These are phyloP conservation scores for Conticribra weissflogii DNA, from an alignment of 108 stramenopile species.

Conservation along the genomic window DNA sequence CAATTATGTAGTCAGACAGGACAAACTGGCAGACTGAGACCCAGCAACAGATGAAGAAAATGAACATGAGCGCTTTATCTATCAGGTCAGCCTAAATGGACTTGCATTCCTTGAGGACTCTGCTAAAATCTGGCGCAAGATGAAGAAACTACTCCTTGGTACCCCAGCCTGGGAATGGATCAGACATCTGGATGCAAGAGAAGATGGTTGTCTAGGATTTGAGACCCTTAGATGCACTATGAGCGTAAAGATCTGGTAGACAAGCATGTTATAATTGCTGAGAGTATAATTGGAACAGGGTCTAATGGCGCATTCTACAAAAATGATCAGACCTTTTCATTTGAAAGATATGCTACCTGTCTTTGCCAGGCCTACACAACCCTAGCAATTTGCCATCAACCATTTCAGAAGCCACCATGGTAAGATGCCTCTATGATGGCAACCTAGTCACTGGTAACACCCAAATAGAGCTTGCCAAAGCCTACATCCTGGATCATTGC, in stretches of 20 bases:
- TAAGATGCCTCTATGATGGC: neutral
- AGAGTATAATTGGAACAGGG: no score
- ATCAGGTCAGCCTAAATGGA: conserved; percentile 10
- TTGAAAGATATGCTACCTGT: neutral
- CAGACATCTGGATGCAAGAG: no score
- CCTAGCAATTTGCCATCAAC: neutral
- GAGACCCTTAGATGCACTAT: no score
- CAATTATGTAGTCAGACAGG: conserved; percentile 5
- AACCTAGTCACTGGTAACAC: neutral
- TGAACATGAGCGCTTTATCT: conserved; percentile 11
- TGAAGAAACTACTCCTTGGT: neutral
- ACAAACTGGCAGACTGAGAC: conserved; percentile 23
- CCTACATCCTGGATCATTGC: neutral
- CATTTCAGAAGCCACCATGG: neutral
- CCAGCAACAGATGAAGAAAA: conserved; percentile 2
- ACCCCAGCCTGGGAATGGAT: conserved; percentile 11
- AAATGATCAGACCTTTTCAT: neutral
- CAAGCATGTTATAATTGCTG: no score
- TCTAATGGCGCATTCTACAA: no score
- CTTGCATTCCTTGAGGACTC: conserved; percentile 5
- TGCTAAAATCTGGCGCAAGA: conserved; percentile 8
- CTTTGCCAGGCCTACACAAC: neutral
- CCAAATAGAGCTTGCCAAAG: neutral
- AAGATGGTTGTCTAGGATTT: no score
- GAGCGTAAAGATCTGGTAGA: no score